A percentile compares a stretch with the other conserved stretches of the same genome.
These are phyloP conservation scores for Diutina ranongensis DNA, from an alignment of 1,139 yeast species.

Conservation along the genomic window DNA sequence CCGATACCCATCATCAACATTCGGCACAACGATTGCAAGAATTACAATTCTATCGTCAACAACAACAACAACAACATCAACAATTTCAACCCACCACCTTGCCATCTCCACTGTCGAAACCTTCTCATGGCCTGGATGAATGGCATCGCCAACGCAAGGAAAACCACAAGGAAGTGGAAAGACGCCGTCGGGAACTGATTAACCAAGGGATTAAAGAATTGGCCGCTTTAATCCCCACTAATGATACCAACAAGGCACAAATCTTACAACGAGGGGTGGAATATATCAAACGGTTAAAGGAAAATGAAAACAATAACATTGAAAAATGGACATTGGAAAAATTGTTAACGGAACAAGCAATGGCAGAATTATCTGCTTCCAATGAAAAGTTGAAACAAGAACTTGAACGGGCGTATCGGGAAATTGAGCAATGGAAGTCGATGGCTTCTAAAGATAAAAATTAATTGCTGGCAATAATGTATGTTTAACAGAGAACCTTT, in stretches of 20 bases:
- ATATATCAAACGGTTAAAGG: slow-evolving; percentile 78
- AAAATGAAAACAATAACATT: slow-evolving; percentile 74
- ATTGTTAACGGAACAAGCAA: slow-evolving; percentile 82
- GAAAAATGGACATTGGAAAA: slow-evolving; percentile 94
- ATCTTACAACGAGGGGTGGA: slow-evolving; percentile 82
- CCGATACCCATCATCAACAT: slow-evolving; percentile 12
- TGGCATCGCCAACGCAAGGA: slow-evolving; percentile 82
- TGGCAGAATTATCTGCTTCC: slow-evolving; percentile 63
- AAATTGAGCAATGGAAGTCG: slow-evolving; percentile 53
- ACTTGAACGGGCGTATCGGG: slow-evolving; percentile 86
- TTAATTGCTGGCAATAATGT: slow-evolving; percentile 1
- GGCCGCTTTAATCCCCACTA: slow-evolving; percentile 72
- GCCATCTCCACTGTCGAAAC: slow-evolving; percentile 31
- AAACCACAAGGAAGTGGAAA: slow-evolving; percentile 95
- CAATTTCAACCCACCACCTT: slow-evolving; percentile 22
- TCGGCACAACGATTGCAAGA: slow-evolving; percentile 18
- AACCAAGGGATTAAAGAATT: slow-evolving; percentile 81
- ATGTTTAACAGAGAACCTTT: not conserved
- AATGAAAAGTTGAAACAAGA: slow-evolving; percentile 74
- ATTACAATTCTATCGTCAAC: slow-evolving; percentile 21
- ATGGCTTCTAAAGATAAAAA: slow-evolving; percentile 11
- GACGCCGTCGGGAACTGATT: slow-evolving; percentile 89
- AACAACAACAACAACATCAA: slow-evolving; percentile 12
- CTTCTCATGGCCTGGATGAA: slow-evolving; percentile 63
- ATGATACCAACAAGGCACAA: slow-evolving; percentile 87